Percentiles rank a stretch among this genome's conserved stretches.
These are phyloP conservation scores for Cyberlindnera maritima DNA, from an alignment of 805 yeast genomes.

Conservation along the genomic window DNA sequence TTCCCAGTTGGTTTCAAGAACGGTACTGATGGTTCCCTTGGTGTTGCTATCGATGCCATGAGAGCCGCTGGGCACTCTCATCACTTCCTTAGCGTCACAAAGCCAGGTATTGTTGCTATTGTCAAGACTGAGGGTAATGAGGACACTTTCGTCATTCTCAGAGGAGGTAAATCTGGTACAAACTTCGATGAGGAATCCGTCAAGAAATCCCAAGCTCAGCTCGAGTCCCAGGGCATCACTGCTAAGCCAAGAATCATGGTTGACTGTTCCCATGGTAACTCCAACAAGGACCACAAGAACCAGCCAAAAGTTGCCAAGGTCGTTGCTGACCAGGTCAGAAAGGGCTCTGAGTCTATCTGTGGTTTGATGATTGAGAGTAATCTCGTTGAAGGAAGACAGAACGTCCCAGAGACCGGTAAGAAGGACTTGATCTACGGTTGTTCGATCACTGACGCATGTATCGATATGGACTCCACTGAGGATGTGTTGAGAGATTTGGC, in stretches of 20 bases:
- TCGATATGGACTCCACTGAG: conserved; percentile 84
- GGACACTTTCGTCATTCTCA: conserved; percentile 84
- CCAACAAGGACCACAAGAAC: conserved; percentile 84
- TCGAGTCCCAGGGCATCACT: conserved; percentile 42
- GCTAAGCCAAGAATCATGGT: conserved; percentile 75
- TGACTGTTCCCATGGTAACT: conserved; percentile 97
- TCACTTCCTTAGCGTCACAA: conserved; percentile 92
- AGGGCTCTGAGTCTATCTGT: conserved; percentile 74
- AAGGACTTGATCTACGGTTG: conserved; percentile 82
- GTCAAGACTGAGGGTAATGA: conserved; percentile 93
- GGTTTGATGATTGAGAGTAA: conserved; percentile 98
- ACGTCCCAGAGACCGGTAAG: conserved; percentile 76
- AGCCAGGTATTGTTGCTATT: conserved; percentile 94
- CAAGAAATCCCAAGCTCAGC: conserved; percentile 57
- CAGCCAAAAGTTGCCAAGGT: conserved; percentile 85
- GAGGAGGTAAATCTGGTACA: conserved; percentile 95
- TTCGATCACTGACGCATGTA: conserved; percentile 97
- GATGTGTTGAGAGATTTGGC: conserved; percentile 68
- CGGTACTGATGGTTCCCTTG: conserved; percentile 95
- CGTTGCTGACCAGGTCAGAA: conserved; percentile 73
- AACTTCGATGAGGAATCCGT: conserved; percentile 82
- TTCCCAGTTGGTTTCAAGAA: conserved; percentile 99
- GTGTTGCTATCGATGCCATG: conserved; percentile 93
- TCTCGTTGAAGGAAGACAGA: conserved; percentile 89
- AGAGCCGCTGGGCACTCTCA: conserved; percentile 91